These are phyloP conservation scores for Prototheca wickerhamii DNA, from an alignment of 163 green algal genomes.

Conservation along the genomic window DNA sequence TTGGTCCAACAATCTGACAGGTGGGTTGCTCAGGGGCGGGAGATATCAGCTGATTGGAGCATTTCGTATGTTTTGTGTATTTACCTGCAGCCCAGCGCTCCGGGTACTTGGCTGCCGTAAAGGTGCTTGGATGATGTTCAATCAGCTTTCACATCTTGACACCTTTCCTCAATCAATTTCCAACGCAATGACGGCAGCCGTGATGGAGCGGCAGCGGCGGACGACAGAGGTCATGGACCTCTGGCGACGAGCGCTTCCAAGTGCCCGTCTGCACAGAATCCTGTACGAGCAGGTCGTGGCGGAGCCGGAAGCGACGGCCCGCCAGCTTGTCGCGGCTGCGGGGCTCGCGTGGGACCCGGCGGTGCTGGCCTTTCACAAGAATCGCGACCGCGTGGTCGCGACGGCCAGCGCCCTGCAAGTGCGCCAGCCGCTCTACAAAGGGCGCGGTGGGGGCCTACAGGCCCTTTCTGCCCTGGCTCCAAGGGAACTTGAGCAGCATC, in stretches of 20 bases:
- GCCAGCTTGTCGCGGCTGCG: conserved; percentile 35
- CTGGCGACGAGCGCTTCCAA: neutral
- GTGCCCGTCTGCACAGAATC: conserved; percentile 1
- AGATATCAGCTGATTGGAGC: neutral
- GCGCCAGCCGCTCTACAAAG: conserved; percentile 36
- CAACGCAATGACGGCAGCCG: neutral
- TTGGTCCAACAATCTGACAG: conserved; percentile 52
- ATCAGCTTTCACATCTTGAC: neutral
- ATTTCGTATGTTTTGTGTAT: neutral
- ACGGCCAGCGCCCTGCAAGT: conserved; percentile 55
- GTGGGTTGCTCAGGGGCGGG: neutral
- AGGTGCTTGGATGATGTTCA: too few relatives aligned
- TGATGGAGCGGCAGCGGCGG: neutral
- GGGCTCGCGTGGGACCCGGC: conserved; percentile 38
- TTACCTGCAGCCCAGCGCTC: too few relatives aligned
- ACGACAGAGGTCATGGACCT: neutral
- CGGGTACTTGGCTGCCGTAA: too few relatives aligned
- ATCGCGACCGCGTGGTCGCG: conserved; percentile 24
- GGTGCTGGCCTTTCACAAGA: conserved; percentile 46
- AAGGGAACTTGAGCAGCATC: conserved; percentile 5
- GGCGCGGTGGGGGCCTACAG: conserved; percentile 32
- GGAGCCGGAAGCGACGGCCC: conserved; percentile 16
- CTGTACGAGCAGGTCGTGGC: conserved; percentile 47
- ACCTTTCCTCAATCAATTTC: neutral
- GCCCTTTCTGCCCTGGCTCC: conserved; percentile 25